Conservation (phyloP, 2,329 filamentous ascomycete species). For the Madurella fahalii region DNA sequence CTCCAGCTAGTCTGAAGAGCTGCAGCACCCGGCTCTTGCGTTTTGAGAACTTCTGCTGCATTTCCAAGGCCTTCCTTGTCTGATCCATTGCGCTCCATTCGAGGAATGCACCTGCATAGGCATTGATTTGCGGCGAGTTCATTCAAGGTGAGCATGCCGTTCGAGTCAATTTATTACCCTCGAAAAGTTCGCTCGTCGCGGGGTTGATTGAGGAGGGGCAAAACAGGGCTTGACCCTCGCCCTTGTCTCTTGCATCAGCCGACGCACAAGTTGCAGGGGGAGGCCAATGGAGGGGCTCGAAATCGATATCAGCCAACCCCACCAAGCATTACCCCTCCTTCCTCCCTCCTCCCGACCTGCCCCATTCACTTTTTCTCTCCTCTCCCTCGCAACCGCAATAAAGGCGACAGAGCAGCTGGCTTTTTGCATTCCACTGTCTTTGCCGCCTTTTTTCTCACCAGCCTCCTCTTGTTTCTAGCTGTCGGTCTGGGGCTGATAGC, state of each 20-base stretch:
- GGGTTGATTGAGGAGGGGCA: conserved; percentile 24
- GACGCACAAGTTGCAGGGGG: conserved; percentile 20
- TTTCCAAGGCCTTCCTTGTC: background rate
- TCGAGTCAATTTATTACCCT: too few relatives aligned
- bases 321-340: conserved; percentile 28
- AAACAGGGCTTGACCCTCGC: conserved; percentile 30
- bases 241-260: conserved; percentile 24
- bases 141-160: too few relatives aligned
- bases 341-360: conserved; percentile 13
- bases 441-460: conserved; percentile 18
- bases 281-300: conserved; percentile 23
- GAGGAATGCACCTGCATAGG: background rate
- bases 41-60: background rate
- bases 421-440: conserved; percentile 16
- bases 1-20: background rate
- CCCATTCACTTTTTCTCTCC: conserved; percentile 22
- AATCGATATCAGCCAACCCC: conserved; percentile 22
- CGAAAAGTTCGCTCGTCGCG: conserved; percentile 8
- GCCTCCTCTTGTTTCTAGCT: conserved; percentile 22
- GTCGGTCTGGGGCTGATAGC: conserved; percentile 27
- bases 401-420: conserved; percentile 22
- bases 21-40: background rate
- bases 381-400: conserved; percentile 19
- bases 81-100: background rate
- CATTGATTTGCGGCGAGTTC: too few relatives aligned